Evolutionary conservation across 805 yeast genomes (phyloP), one percentile per base, ranked within the genome.

Genomic region (Metschnikowia amazonensis): DNA sequence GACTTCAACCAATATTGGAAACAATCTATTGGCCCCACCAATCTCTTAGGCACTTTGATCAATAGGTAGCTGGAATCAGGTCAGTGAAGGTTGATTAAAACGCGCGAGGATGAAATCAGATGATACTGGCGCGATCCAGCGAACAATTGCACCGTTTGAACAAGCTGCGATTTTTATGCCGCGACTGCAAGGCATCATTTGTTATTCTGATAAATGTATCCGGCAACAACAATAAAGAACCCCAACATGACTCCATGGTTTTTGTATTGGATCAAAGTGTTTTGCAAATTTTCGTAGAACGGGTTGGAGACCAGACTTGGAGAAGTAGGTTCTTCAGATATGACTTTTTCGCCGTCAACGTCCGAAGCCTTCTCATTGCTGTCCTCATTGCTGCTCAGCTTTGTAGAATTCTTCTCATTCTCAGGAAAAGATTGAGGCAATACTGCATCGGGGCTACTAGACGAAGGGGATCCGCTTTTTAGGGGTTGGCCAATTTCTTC

Each of bases 171-270:
- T 23, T 34, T 25, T 21, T n/a, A 17, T 17, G 35, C 24, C 6
- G 33, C 33, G 35, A 32, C 35, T 13, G 36, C 36, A 21, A 8
- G 6, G 24, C 24, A 16, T 39, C 21, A 42, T 25, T 39, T 32
- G 11, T 48, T 38, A 17, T 32, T 46, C 45, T 48, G 50, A 42
- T 52, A 52, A 8, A 50, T 16, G 29, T 50, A 48, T 10, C 56
- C 56, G 4, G 54, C 54, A 24, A 52, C 47, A 10, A 49, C 54
- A 13, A 52, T 51, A 9, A 43, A 16, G 10, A 50, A 27, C 8
- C 56, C 56, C 13, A 48, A 36, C 29, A 44, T 29, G 25, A 44
- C 44, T 3, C 54, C 56, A 16, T 50, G 52, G 39, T 45, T 50
- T 20, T 38, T 44, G 42, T 50, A 50, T 11, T 41, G 47, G 9